Evolutionary conservation across 78 protist genomes (phyloP), one percentile per base, ranked within the genome.

Genomic region (Salpingoeca rosetta): DNA sequence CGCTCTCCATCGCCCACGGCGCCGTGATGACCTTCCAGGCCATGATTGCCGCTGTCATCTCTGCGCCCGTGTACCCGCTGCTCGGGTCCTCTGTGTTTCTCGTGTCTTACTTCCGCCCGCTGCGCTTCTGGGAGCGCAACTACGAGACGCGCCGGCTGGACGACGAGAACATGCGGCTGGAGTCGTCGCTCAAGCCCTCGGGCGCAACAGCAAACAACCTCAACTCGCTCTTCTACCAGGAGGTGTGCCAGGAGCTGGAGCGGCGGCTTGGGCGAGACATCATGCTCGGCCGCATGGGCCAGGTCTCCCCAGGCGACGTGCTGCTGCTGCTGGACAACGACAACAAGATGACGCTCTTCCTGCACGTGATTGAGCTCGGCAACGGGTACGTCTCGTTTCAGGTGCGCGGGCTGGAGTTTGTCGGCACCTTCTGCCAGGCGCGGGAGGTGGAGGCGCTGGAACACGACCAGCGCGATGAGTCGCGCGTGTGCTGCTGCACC

Each of bases 391-490:
- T 56, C 22, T 1, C 89, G 39, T 87, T 87, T 57, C 89, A 87
- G 12, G 11, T 87, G 0, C 83, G 89, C 42, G 89, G 89, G 22
- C 75, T 87, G 37, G 89, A 87, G 51, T 81, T 81, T 22, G 28
- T 45, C 12, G 81, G 72, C 40, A 85, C 80, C 57, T 43, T 35
- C 25, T 85, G 82, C 57, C 88, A 75, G 72, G 26, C 80, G 26
- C 51, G 82, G 38, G 80, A 85, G 73, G 77, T 78, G 35, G 82
- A 73, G 45, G 88, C 82, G 72, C 2, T 80, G 26, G 31, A 31
- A 37, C 44, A 3, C 22, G 24, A n/a, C 17, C 37, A 2, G 38
- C 22, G 2, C 10, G 37, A 27, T 25, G 76, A 72, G 10, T 7
- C 36, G 22, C 36, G 24, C 76, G 42, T 38, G 80, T 76, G 43